Evolutionary conservation across 305 asterid species (phyloP).

Genomic region (Andrographis paniculata): DNA sequence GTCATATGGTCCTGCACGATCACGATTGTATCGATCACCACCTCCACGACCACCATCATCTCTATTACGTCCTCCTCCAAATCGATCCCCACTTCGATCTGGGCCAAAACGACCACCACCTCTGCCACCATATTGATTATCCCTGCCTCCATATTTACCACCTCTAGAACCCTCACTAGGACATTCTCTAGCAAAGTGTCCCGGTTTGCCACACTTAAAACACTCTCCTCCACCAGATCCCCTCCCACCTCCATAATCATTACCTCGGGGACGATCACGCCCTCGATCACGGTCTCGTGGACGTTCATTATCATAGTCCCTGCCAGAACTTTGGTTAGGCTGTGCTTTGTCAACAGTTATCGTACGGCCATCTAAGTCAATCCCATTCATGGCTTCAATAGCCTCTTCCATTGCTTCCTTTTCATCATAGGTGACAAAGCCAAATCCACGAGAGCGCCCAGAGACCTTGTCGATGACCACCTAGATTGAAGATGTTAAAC

Average conservation of each 20-base stretch:
- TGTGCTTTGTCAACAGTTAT: conserved; percentile 82
- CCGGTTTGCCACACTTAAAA: conserved; percentile 73
- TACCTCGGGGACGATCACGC: conserved; percentile 16
- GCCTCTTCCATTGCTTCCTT: conserved; percentile 76
- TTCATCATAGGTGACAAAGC: conserved; percentile 69
- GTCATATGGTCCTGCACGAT: conserved; percentile 81
- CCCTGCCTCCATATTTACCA: conserved; percentile 47
- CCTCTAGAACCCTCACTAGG: conserved; percentile 61
- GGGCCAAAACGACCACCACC: conserved; percentile 57
- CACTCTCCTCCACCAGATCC: conserved; percentile 69
- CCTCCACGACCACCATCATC: conserved; percentile 53
- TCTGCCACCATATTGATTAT: conserved; percentile 1
- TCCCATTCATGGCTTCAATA: conserved; percentile 75
- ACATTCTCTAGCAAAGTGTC: conserved; percentile 80
- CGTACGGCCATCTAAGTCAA: conserved; percentile 66
- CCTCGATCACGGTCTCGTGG: conserved; percentile 26
- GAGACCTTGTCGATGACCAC: conserved; percentile 67
- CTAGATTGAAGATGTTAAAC: conserved; percentile 22
- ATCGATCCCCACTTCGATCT: conserved; percentile 58
- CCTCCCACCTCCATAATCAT: conserved; percentile 13
- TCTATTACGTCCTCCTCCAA: conserved; percentile 39
- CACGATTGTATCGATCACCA: conserved; percentile 64
- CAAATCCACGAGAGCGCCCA: conserved; percentile 90
- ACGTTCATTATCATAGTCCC: background rate
- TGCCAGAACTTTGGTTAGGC: conserved; percentile 46